Evolutionary conservation across 352 stramenopile species (phyloP), one percentile per base, ranked within the genome.

Genomic region (Phytophthora litchii): DNA sequence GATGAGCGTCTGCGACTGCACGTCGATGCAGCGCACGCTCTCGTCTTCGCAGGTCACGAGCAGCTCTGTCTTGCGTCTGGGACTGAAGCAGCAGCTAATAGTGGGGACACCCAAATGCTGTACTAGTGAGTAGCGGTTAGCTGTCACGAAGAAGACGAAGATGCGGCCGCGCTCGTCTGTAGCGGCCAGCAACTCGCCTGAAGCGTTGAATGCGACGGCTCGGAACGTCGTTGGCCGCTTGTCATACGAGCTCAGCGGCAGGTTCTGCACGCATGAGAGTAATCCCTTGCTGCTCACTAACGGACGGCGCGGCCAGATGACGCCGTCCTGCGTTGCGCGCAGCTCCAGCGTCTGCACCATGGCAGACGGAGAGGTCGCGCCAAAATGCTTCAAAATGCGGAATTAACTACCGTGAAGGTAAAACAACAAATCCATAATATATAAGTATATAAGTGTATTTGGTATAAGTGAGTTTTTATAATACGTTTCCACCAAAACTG

Each of bases 11-110:
- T 91, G 79, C 0, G 84, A 78, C 41, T 87, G 70, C 20, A 94
- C 81, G 53, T 95, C 82, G 25, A 95, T 83, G 54, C 86, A 95
- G 6, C 68, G 42, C 35, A 92, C 82, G 59, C 67, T 87, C 60
- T 91, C 75, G 70, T 93, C 88, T 66, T 95, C 86, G 63, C 86
- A 92, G 6, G 83, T 91, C 36, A 95, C 78, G 16, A 93, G 80
- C 47, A 93, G 60, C 59, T 95, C 86, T n/a, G 73, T 77, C 50
- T 78, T 81, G 36, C 76, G 83, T 29, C 54, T 56, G 2, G 83
- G 82, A 54, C 74, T 91, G 57, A 95, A 95, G 62, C 68, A 88
- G 59, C 82, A 91, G 9, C 75, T 71, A 19, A 89, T 57, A 0
- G 76, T 74, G 13, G 80, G 72, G 3, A 70, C 72, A 13, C 83